Evolutionary conservation across 441 rosid genomes (phyloP).

Genomic region (Mallotus japonicus): DNA sequence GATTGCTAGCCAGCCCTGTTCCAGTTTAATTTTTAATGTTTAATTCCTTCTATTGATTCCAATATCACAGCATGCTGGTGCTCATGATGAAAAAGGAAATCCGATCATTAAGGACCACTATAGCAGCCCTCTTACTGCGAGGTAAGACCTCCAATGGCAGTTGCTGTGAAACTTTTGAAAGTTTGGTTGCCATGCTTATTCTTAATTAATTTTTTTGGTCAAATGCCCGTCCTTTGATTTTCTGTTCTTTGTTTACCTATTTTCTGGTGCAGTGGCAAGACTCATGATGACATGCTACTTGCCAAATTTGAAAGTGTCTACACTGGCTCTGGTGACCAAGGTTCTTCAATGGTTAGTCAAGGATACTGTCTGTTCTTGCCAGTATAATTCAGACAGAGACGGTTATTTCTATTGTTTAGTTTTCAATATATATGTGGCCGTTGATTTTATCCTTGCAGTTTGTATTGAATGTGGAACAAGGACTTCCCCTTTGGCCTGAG

Average conservation of each 20-base stretch:
- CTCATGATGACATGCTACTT: conserved; percentile 64
- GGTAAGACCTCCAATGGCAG: conserved; percentile 39
- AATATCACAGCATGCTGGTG: conserved; percentile 67
- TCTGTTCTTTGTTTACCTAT: conserved; percentile 15
- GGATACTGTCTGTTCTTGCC: neutral
- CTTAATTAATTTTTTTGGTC: neutral
- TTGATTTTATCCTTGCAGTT: conserved; percentile 49
- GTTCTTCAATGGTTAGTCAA: conserved; percentile 79
- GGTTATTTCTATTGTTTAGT: neutral
- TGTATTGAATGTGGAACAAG: conserved; percentile 85
- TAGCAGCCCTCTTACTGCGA: conserved; percentile 87
- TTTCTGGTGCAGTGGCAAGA: conserved; percentile 66
- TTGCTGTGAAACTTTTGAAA: neutral
- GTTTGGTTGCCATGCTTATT: neutral
- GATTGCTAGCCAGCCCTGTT: neutral
- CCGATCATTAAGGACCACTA: conserved; percentile 80
- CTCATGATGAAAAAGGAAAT: conserved; percentile 73
- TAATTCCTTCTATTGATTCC: conserved; percentile 11
- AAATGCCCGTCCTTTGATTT: conserved; percentile 21
- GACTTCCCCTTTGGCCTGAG: conserved; percentile 77
- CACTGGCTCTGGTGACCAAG: conserved; percentile 84
- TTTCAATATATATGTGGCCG: conserved; percentile 9
- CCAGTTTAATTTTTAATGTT: conserved; percentile 1
- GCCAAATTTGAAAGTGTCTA: conserved; percentile 85
- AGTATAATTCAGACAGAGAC: no score